A percentile compares a stretch with the other conserved stretches of the same genome.
phyloP scores from a whole-genome alignment of 1,139 yeast species.

The Wickerhamomyces sp. region DNA sequence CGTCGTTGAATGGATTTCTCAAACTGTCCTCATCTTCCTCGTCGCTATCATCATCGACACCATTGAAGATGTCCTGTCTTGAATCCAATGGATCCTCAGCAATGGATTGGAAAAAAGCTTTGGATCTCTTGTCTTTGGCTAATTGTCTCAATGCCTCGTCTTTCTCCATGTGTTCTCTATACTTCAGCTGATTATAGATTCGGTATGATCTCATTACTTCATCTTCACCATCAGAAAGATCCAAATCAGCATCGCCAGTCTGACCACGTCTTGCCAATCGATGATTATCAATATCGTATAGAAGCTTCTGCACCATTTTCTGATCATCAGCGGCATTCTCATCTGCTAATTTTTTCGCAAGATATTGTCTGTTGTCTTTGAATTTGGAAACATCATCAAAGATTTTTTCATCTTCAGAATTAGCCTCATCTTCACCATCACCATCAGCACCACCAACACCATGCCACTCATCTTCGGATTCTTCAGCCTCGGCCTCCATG shows the following conservation, averaged over 20 bases:
- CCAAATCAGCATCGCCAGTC: conserved; percentile 54
- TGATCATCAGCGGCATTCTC: conserved; percentile 68
- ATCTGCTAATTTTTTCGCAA: conserved; percentile 57
- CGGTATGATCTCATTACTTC: conserved; percentile 45
- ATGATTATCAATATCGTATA: conserved; percentile 81
- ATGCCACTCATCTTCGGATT: conserved; percentile 95
- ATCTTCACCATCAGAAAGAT: conserved; percentile 59
- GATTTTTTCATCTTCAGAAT: conserved; percentile 77
- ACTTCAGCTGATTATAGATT: conserved; percentile 45
- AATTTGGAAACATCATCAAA: conserved; percentile 68
- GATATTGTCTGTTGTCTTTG: conserved; percentile 53
- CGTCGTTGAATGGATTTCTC: not conserved
- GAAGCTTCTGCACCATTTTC: conserved; percentile 64
- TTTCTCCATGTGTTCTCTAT: conserved; percentile 49
- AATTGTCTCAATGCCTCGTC: conserved; percentile 46
- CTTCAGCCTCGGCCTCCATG: conserved; percentile 70
- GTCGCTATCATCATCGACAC: conserved; percentile 14
- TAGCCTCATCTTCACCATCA: conserved; percentile 59
- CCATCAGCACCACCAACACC: conserved; percentile 84
- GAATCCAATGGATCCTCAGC: conserved; percentile 39
- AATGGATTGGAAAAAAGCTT: conserved; percentile 71
- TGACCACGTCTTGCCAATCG: conserved; percentile 63
- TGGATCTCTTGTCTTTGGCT: conserved; percentile 51
- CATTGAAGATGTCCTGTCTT: conserved; percentile 16
- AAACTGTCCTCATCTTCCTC: conserved; percentile 17